Conservation (phyloP, 169 alveolate species). For the Plasmodium blacklocki region DNA sequence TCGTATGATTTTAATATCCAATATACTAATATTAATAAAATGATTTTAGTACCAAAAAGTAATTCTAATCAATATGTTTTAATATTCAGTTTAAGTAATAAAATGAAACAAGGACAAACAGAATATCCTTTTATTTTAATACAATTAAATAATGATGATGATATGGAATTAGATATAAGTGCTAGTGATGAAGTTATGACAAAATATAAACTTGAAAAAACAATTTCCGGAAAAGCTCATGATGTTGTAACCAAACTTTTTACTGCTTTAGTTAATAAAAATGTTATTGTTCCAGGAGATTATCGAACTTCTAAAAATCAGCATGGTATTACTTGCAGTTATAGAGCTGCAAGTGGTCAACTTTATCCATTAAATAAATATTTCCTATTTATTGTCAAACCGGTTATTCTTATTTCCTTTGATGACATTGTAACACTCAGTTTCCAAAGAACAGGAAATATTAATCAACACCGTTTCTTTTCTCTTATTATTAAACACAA, state of each 20-base stretch:
- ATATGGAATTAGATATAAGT: conserved; percentile 91
- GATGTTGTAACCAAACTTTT: conserved; percentile 94
- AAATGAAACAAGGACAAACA: conserved; percentile 98
- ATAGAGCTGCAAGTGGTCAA: conserved; percentile 96
- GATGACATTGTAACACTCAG: conserved; percentile 95
- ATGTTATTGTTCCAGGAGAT: conserved; percentile 96
- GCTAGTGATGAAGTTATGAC: conserved; percentile 91
- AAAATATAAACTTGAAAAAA: conserved; percentile 86
- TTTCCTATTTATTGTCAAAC: conserved; percentile 95
- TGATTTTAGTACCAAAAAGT: conserved; percentile 96
- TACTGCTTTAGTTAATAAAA: conserved; percentile 91
- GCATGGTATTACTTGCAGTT: conserved; percentile 94
- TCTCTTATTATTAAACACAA: conserved; percentile 92
- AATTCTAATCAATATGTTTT: conserved; percentile 94
- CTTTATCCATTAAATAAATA: conserved; percentile 95
- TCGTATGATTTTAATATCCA: conserved; percentile 95
- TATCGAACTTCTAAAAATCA: conserved; percentile 92
- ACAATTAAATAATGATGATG: conserved; percentile 94
- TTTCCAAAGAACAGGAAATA: conserved; percentile 94
- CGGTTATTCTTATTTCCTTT: conserved; percentile 95
- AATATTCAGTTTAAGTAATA: conserved; percentile 92
- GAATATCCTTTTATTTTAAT: conserved; percentile 95
- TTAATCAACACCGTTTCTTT: conserved; percentile 94
- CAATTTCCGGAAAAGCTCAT: conserved; percentile 91
- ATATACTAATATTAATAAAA: conserved; percentile 92